Evolutionary conservation across 208 protist species (phyloP).

Genomic region (Kentomonas sorsogonicus): DNA sequence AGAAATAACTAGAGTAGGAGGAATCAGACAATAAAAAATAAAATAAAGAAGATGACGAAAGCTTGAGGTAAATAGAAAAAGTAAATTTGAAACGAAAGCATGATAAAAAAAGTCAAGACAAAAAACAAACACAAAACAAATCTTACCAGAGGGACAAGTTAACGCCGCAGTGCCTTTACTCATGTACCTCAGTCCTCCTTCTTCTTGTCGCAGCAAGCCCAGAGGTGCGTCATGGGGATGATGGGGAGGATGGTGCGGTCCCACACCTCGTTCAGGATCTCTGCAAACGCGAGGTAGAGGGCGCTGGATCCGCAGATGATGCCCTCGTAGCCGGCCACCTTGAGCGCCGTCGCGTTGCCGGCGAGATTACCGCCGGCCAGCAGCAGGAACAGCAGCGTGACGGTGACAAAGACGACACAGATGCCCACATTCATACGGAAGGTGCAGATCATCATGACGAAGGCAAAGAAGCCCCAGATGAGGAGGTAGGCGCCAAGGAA

Average conservation of each 20-base stretch:
- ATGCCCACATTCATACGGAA: constrained; percentile 18
- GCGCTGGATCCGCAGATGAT: constrained; percentile 25
- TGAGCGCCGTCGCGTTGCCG: constrained; percentile 8
- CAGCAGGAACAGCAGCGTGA: constrained; percentile 23
- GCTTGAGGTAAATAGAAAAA: too few relatives aligned
- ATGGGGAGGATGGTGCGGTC: constrained; percentile 4
- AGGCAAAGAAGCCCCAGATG: constrained; percentile 34
- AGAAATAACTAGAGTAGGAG: too few relatives aligned
- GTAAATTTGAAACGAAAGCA: too few relatives aligned
- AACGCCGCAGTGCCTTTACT: too few relatives aligned
- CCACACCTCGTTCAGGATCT: neutral
- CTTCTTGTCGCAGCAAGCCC: too few relatives aligned
- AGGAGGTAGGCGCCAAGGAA: constrained; percentile 34
- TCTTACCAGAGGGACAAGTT: too few relatives aligned
- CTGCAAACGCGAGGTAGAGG: constrained; percentile 33
- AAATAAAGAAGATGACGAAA: too few relatives aligned
- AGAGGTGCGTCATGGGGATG: too few relatives aligned
- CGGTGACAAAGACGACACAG: constrained; percentile 21
- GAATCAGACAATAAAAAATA: too few relatives aligned
- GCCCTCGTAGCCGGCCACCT: constrained; percentile 36
- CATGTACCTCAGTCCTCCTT: too few relatives aligned
- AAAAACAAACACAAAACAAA: too few relatives aligned
- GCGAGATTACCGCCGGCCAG: constrained; percentile 14
- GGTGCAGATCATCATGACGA: constrained; percentile 16
- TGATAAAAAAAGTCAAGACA: too few relatives aligned